Evolutionary conservation across 305 asterid species (phyloP), one percentile per base, ranked within the genome.

Genomic region (Withania somnifera): DNA sequence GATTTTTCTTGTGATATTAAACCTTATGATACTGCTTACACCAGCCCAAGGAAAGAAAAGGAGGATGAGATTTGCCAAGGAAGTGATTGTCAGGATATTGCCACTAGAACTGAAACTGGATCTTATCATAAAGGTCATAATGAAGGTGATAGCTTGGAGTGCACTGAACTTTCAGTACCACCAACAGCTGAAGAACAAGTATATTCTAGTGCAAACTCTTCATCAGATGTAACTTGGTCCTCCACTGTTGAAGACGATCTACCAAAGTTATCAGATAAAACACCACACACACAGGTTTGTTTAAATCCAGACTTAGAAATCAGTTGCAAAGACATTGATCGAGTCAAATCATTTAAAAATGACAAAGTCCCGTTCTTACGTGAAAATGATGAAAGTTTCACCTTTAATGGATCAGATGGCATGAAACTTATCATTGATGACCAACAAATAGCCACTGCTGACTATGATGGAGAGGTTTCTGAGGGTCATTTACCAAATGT

Each of bases 401-500:
- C 1, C 79, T 60, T 66, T 51, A 77, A 34, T 56, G 64, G 20
- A 20, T 60, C 85, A 20, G 77, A 77, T 54, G 26, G 17, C 22
- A 50, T 24, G 30, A 61, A 61, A 53, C 79, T 71, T 67, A 79
- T 53, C 81, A 64, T 24, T 17, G 88, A 66, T 83, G 88, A 86
- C 58, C 54, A 26, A 71, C 79, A 77, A 51, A 52, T 57, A 53
- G 80, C 77, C 67, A 66, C 82, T 68, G 11, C 75, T 68, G 56
- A 32, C 58, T 75, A 76, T 22, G 56, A 19, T 71, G 90, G 77
- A 77, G 91, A 81, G 86, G 77, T 75, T 69, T 86, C 81, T 56
- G 83, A 54, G 64, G 84, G 78, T 85, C 83, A 78, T 85, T 82
- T 83, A 42, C 87, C 76, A 79, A 83, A 85, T 78, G 82, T 84